phyloP scores from a whole-genome alignment of 192 early-diverging fungal species.

The Gigaspora rosea region DNA sequence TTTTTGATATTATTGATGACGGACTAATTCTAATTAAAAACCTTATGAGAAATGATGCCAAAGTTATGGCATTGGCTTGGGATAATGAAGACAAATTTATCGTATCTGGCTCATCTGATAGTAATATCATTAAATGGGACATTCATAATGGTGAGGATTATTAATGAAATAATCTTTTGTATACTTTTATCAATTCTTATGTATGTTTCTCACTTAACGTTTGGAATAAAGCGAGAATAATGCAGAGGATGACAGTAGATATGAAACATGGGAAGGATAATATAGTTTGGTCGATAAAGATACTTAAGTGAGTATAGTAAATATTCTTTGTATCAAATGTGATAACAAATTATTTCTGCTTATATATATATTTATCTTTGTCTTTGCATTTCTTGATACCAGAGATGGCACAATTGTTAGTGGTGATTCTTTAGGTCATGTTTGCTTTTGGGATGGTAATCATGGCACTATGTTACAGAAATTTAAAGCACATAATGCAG shows the following conservation, averaged over 20 bases:
- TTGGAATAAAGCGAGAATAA: slow-evolving; percentile 45
- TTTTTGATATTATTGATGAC: slow-evolving; percentile 83
- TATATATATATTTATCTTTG: background rate
- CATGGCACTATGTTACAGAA: slow-evolving; percentile 69
- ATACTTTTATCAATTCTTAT: background rate
- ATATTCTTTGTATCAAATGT: background rate
- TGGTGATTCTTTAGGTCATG: slow-evolving; percentile 89
- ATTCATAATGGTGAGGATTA: slow-evolving; percentile 38
- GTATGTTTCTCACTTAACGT: background rate
- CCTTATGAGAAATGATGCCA: slow-evolving; percentile 49
- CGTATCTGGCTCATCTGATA: slow-evolving; percentile 82
- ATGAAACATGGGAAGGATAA: slow-evolving; percentile 71
- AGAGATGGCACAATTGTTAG: slow-evolving; percentile 76
- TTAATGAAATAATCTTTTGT: background rate
- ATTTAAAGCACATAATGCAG: slow-evolving; percentile 75
- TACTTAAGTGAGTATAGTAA: slow-evolving; percentile 44
- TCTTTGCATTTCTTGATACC: background rate
- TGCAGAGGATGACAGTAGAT: slow-evolving; percentile 77
- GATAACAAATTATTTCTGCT: background rate
- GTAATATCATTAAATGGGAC: slow-evolving; percentile 74
- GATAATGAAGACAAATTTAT: slow-evolving; percentile 67
- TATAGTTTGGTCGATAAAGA: slow-evolving; percentile 84
- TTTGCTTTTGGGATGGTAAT: slow-evolving; percentile 84
- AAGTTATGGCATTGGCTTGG: slow-evolving; percentile 90
- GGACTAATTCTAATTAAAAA: slow-evolving; percentile 65